Percentiles rank a stretch among this genome's conserved stretches.
Evolutionary conservation across 148 eudicot genomes (phyloP).

Genomic region (Diospyros lotus): DNA sequence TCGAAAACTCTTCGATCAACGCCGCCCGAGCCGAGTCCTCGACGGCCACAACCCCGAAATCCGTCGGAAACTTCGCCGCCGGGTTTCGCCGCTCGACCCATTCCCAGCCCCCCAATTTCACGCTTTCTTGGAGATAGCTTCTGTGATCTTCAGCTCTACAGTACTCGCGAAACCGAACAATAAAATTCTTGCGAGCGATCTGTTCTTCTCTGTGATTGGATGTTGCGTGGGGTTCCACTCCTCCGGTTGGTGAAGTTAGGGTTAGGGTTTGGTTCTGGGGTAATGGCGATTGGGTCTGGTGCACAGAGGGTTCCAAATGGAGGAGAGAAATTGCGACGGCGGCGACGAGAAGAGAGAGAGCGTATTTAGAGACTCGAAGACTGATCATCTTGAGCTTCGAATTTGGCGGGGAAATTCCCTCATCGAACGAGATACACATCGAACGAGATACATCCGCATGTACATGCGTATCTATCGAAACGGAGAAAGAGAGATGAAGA

Average conservation of each 20-base stretch:
- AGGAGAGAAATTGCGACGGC: conserved; percentile 28
- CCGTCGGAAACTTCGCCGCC: conserved; percentile 70
- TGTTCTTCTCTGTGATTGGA: conserved; percentile 10
- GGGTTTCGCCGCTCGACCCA: conserved; percentile 80
- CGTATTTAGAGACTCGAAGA: conserved; percentile 13
- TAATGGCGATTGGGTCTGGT: background rate
- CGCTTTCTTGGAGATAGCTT: conserved; percentile 35
- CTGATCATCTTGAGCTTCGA: conserved; percentile 37
- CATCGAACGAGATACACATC: background rate
- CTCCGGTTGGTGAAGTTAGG: conserved; percentile 17
- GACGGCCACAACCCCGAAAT: conserved; percentile 69
- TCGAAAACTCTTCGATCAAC: conserved; percentile 48
- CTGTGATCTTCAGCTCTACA: conserved; percentile 41
- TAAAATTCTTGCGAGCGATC: conserved; percentile 35
- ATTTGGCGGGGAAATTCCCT: conserved; percentile 6
- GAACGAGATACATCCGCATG: background rate
- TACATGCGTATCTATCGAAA: background rate
- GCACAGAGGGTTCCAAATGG: conserved; percentile 12
- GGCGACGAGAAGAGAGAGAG: conserved; percentile 30
- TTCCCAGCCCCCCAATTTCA: conserved; percentile 51
- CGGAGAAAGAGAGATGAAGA: background rate
- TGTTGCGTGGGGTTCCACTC: background rate
- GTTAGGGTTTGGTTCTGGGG: conserved; percentile 36
- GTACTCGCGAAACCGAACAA: conserved; percentile 65
- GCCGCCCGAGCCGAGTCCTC: conserved; percentile 22